These are phyloP conservation scores for Asterochloris erici DNA, from an alignment of 139 green algal genomes.

Conservation along the genomic window DNA sequence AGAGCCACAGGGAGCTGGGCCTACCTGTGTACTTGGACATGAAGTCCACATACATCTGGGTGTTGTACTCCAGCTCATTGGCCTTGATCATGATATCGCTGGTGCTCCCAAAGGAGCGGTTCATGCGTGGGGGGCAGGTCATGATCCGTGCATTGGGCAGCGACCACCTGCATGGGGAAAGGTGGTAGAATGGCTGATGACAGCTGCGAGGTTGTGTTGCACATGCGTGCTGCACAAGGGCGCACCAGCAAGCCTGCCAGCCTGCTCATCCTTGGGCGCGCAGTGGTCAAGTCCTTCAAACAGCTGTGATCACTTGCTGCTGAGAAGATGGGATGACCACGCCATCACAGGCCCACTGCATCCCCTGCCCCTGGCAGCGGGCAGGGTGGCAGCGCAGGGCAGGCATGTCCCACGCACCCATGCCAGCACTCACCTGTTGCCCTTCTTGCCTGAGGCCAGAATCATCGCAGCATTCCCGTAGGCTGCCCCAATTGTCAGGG, in stretches of 20 bases:
- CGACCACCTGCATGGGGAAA: constrained; percentile 49
- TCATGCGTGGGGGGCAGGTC: constrained; percentile 44
- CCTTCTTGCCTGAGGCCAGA: constrained; percentile 87
- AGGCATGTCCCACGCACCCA: too few relatives aligned
- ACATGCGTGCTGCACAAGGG: too few relatives aligned
- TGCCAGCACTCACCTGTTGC: constrained; percentile 13
- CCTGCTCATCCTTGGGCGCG: too few relatives aligned
- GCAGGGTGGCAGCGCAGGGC: neutral
- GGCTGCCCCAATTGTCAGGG: constrained; percentile 13
- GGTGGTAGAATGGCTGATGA: constrained; percentile 5
- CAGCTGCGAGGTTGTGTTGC: too few relatives aligned
- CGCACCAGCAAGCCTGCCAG: too few relatives aligned
- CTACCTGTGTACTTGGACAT: constrained; percentile 64
- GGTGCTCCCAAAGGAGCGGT: constrained; percentile 52
- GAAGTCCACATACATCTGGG: constrained; percentile 52
- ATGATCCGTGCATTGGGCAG: constrained; percentile 82
- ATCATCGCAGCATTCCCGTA: constrained; percentile 90
- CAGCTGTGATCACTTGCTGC: too few relatives aligned
- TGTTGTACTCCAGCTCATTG: constrained; percentile 79
- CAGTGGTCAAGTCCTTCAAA: too few relatives aligned
- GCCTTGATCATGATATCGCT: constrained; percentile 83
- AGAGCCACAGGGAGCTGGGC: neutral
- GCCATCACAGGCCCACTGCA: neutral
- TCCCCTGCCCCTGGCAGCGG: neutral
- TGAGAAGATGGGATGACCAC: too few relatives aligned